phyloP scores from a whole-genome alignment of 331 rosid genomes.

The Cydonia oblonga region DNA sequence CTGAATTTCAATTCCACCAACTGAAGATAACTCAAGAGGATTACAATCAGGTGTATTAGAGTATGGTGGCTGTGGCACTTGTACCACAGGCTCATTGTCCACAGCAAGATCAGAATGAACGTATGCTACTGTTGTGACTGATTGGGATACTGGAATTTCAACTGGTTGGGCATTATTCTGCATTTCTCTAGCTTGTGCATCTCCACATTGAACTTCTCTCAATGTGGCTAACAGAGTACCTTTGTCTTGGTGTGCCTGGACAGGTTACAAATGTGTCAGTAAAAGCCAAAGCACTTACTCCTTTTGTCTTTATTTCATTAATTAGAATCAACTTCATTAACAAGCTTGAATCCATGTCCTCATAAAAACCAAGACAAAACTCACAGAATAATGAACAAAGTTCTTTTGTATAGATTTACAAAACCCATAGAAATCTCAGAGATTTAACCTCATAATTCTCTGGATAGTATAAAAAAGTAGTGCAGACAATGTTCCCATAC shows the following conservation, averaged over 20 bases:
- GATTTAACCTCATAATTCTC: neutral
- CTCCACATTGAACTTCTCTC: slow-evolving; percentile 4
- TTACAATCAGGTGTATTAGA: slow-evolving; percentile 14
- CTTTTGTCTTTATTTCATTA: neutral
- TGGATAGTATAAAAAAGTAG: neutral
- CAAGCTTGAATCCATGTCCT: neutral
- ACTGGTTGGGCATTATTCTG: slow-evolving; percentile 17
- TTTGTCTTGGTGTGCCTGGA: slow-evolving; percentile 19
- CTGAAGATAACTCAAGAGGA: slow-evolving; percentile 14
- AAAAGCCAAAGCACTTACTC: neutral
- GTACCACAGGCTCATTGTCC: slow-evolving; percentile 22
- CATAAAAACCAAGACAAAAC: neutral
- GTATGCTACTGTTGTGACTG: slow-evolving; percentile 9
- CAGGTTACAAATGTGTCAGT: neutral
- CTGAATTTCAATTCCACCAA: slow-evolving; percentile 27
- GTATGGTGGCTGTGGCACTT: slow-evolving; percentile 8
- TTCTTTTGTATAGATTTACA: neutral
- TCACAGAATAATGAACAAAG: neutral
- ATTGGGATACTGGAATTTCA: slow-evolving; percentile 15
- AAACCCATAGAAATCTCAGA: neutral
- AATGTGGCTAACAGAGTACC: slow-evolving; percentile 6
- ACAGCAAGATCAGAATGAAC: slow-evolving; percentile 21
- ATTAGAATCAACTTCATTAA: neutral
- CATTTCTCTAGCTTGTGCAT: slow-evolving; percentile 19
- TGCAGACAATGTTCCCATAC: neutral